phyloP scores from a whole-genome alignment of 208 protist species.

The Eutreptiella sp. region DNA sequence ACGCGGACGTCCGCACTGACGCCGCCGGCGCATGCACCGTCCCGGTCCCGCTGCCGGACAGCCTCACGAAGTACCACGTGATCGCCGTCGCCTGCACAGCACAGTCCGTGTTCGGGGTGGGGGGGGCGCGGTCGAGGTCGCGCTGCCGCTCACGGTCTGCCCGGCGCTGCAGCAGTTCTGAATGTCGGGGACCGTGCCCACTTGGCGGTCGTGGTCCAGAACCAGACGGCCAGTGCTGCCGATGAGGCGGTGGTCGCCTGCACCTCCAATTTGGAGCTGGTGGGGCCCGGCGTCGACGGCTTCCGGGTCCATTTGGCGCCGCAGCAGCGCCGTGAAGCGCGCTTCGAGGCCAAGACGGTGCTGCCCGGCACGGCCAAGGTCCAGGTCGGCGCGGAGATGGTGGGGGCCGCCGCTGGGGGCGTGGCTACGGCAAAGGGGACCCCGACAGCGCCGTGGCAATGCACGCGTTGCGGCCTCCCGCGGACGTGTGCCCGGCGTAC shows the following conservation, averaged over 20 bases:
- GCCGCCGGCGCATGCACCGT: background rate
- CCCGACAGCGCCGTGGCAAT: background rate
- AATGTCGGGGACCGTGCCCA: constrained; percentile 10
- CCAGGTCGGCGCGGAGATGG: background rate
- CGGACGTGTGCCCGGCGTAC: constrained; percentile 11
- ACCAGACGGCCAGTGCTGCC: constrained; percentile 2
- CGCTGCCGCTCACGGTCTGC: constrained; percentile 10
- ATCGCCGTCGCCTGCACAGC: background rate
- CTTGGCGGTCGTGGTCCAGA: constrained; percentile 20
- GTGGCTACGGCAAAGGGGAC: constrained; percentile 6
- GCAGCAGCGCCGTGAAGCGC: background rate
- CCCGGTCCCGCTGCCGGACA: constrained; percentile 23
- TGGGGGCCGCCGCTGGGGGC: background rate
- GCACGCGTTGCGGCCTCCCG: constrained; percentile 13
- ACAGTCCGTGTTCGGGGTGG: constrained; percentile 3
- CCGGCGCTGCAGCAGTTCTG: constrained; percentile 25
- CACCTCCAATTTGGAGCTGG: background rate
- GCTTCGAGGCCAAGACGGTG: background rate
- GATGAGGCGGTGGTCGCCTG: constrained; percentile 6
- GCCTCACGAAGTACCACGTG: constrained; percentile 9
- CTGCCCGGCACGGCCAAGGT: background rate
- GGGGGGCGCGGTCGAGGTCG: background rate
- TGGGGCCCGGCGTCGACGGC: background rate
- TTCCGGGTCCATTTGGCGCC: background rate
- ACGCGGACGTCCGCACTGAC: background rate